Conservation (phyloP, 345 rosid species). For the Brassica cretica region DNA sequence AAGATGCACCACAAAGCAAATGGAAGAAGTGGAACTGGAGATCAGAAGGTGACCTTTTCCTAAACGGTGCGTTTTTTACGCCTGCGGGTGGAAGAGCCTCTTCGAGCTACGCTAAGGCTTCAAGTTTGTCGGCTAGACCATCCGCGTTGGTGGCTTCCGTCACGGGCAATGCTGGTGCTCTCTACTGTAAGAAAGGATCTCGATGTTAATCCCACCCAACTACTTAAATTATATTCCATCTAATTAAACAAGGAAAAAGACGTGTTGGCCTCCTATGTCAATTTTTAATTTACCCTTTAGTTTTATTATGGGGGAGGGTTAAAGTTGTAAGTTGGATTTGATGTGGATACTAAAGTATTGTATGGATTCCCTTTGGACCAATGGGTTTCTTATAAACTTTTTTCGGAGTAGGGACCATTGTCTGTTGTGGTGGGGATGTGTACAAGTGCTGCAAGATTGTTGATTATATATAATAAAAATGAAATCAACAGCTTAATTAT, state of each 20-base stretch:
- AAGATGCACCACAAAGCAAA: slow-evolving; percentile 49
- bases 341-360: slow-evolving; percentile 39
- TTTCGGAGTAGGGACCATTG: slow-evolving; percentile 37
- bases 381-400: slow-evolving; percentile 27
- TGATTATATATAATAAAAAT: slow-evolving; percentile 16
- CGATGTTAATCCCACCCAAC: slow-evolving; percentile 50
- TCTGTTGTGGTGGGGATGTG: slow-evolving; percentile 31
- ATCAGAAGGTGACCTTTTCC: slow-evolving; percentile 55
- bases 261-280: slow-evolving; percentile 24
- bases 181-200: slow-evolving; percentile 52
- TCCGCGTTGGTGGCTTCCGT: slow-evolving; percentile 51
- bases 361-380: slow-evolving; percentile 36
- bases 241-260: slow-evolving; percentile 11
- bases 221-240: slow-evolving; percentile 17
- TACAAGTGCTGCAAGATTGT: slow-evolving; percentile 24
- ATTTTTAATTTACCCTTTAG: slow-evolving; percentile 21
- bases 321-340: slow-evolving; percentile 38
- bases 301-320: slow-evolving; percentile 33
- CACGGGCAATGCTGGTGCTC: slow-evolving; percentile 58
- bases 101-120: slow-evolving; percentile 61
- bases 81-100: slow-evolving; percentile 52
- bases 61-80: slow-evolving; percentile 65
- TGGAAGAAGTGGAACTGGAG: slow-evolving; percentile 73
- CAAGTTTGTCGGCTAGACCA: slow-evolving; percentile 59
- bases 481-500: slow-evolving; percentile 25